A percentile compares a stretch with the other conserved stretches of the same genome.
Evolutionary conservation across 1,284 basidiomycete species (phyloP).

Genomic region (Anthracocystis panici-leucophaei): DNA sequence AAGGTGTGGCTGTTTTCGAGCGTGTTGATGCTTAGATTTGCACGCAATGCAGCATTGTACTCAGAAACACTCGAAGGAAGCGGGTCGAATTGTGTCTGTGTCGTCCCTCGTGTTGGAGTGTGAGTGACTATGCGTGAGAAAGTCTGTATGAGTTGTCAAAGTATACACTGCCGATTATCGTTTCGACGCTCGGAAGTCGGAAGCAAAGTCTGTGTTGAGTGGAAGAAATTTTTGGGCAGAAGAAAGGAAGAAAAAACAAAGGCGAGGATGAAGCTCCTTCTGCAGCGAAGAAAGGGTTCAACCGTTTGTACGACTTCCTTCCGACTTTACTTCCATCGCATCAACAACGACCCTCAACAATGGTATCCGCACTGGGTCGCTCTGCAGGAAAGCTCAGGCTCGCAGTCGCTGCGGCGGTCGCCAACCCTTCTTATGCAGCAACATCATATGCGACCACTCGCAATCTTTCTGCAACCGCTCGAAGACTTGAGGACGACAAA

Average conservation of each 20-base stretch:
- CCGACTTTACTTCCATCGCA: not conserved
- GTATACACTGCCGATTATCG: not conserved
- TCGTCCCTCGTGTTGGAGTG: not conserved
- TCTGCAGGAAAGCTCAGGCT: constrained; percentile 10
- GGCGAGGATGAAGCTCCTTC: not conserved
- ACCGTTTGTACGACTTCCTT: not conserved
- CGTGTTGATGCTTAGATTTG: constrained; percentile 13
- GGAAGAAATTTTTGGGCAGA: constrained; percentile 5
- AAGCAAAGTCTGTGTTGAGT: constrained; percentile 11
- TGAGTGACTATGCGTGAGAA: not conserved
- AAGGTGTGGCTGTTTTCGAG: constrained; percentile 65
- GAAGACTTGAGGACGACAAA: constrained; percentile 24
- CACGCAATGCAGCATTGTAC: not conserved
- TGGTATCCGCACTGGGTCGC: constrained; percentile 22
- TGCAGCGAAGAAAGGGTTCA: not conserved
- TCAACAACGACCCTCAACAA: constrained; percentile 3
- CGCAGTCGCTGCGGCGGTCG: not conserved
- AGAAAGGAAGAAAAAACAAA: constrained; percentile 15
- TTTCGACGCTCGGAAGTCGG: constrained; percentile 16
- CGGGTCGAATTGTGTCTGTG: not conserved
- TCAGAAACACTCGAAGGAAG: too few species aligned
- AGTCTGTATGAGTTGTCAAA: not conserved
- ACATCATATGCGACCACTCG: constrained; percentile 8
- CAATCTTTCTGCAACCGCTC: constrained; percentile 21
- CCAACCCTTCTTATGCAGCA: not conserved